A percentile compares a stretch with the other conserved stretches of the same genome.
These are phyloP conservation scores for Iodosphaeria phyllophila DNA, from an alignment of 2,329 filamentous ascomycete genomes.

Conservation along the genomic window DNA sequence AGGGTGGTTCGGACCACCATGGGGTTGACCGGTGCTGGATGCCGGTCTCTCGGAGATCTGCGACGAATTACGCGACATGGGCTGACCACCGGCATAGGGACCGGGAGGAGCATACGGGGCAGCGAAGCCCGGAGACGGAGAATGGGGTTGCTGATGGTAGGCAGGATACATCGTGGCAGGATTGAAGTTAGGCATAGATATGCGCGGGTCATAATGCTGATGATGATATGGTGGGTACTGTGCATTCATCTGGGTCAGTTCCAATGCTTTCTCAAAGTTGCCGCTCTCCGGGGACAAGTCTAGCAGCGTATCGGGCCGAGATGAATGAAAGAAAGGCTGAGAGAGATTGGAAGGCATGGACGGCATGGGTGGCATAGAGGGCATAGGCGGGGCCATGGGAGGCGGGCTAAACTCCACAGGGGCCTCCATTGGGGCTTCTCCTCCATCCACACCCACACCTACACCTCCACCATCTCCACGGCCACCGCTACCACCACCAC, in stretches of 20 bases:
- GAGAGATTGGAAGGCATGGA: slow-evolving; percentile 11
- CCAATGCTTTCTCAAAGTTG: slow-evolving; percentile 53
- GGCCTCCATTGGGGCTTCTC: too few species aligned
- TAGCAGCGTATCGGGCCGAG: slow-evolving; percentile 11
- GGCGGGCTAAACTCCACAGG: too few species aligned
- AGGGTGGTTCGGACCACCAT: too few species aligned
- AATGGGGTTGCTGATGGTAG: slow-evolving; percentile 20
- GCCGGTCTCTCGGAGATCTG: slow-evolving; percentile 47
- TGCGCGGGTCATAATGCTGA: slow-evolving; percentile 27
- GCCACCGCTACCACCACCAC: too few species aligned
- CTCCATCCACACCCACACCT: neutral
- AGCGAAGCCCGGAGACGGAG: slow-evolving; percentile 26
- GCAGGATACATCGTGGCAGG: slow-evolving; percentile 13
- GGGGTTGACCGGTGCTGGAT: slow-evolving; percentile 45
- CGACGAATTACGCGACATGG: slow-evolving; percentile 74
- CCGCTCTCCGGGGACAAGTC: slow-evolving; percentile 52
- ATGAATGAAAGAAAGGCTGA: slow-evolving; percentile 9
- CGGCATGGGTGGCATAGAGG: too few species aligned
- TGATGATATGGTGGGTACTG: slow-evolving; percentile 42
- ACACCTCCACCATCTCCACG: too few species aligned
- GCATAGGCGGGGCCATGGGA: too few species aligned
- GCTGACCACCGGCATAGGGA: slow-evolving; percentile 27
- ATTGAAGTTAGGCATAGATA: slow-evolving; percentile 17
- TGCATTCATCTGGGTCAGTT: slow-evolving; percentile 50
- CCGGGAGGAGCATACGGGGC: slow-evolving; percentile 23